These are phyloP conservation scores for Fusarium verrucosum DNA, from an alignment of 2,329 filamentous ascomycete species.

Conservation along the genomic window DNA sequence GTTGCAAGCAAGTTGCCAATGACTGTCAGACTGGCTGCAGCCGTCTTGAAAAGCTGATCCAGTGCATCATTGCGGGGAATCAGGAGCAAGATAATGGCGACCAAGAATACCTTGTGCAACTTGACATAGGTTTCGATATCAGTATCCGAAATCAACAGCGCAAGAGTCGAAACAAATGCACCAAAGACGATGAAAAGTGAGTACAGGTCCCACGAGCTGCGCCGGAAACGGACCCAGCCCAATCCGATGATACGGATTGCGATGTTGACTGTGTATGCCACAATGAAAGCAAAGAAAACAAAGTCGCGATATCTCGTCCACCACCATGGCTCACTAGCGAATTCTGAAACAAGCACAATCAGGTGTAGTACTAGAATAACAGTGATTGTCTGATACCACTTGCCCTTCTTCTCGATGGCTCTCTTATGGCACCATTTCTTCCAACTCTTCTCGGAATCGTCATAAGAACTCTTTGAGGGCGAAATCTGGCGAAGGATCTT, in stretches of 20 bases:
- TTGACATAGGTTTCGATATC: constrained; percentile 73
- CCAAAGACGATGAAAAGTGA: constrained; percentile 82
- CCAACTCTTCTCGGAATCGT: constrained; percentile 78
- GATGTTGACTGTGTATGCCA: constrained; percentile 86
- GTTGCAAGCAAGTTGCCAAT: constrained; percentile 94
- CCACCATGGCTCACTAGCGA: constrained; percentile 74
- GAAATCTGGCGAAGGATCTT: constrained; percentile 93
- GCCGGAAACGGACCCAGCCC: constrained; percentile 89
- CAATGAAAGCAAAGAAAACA: constrained; percentile 81
- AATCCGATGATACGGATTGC: constrained; percentile 85
- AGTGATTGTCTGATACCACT: constrained; percentile 88
- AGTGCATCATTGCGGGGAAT: constrained; percentile 97
- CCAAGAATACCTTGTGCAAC: constrained; percentile 93
- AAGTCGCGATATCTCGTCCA: constrained; percentile 79
- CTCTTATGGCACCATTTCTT: constrained; percentile 95
- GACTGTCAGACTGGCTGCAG: constrained; percentile 87
- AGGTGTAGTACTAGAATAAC: constrained; percentile 82
- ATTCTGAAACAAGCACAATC: constrained; percentile 84
- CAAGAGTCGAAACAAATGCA: constrained; percentile 79
- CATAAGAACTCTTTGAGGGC: constrained; percentile 89
- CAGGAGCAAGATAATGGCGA: constrained; percentile 86
- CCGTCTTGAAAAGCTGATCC: constrained; percentile 98
- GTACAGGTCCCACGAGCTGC: constrained; percentile 95
- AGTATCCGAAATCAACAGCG: constrained; percentile 73
- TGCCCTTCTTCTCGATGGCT: constrained; percentile 91